phyloP scores from a whole-genome alignment of 805 yeast species.

The Kodamaea fukazawae region DNA sequence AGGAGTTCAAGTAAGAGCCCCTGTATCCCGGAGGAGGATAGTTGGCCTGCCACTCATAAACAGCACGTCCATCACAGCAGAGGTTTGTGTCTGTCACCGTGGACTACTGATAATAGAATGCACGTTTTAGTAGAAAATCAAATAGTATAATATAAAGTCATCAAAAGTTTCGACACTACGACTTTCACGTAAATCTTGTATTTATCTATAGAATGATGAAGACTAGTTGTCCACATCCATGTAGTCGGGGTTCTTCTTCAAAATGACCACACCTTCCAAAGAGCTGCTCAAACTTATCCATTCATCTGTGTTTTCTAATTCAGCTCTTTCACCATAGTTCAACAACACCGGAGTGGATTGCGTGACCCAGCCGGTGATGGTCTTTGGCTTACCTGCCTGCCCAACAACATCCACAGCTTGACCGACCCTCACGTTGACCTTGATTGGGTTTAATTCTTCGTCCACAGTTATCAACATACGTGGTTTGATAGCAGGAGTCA shows the following conservation, averaged over 20 bases:
- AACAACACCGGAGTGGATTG: constrained; percentile 95
- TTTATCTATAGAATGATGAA: background rate
- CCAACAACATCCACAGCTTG: constrained; percentile 99
- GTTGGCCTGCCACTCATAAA: background rate
- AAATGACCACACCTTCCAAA: constrained; percentile 89
- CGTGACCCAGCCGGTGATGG: constrained; percentile 99
- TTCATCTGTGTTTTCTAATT: constrained; percentile 84
- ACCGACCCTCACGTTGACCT: constrained; percentile 96
- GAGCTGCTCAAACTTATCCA: constrained; percentile 77
- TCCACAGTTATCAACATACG: constrained; percentile 91
- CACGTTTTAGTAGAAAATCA: background rate
- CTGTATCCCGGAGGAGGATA: background rate
- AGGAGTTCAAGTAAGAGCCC: constrained; percentile 69
- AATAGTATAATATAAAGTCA: background rate
- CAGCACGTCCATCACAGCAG: background rate
- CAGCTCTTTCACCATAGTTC: constrained; percentile 95
- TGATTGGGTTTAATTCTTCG: constrained; percentile 84
- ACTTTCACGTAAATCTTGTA: background rate
- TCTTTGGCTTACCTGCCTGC: constrained; percentile 98
- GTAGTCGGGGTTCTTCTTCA: constrained; percentile 86
- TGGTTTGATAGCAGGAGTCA: constrained; percentile 88
- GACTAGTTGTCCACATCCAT: constrained; percentile 52
- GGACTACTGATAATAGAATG: background rate
- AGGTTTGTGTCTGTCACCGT: too few relatives aligned
- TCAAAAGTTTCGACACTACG: too few relatives aligned